Conservation (phyloP, 1,284 basidiomycete species). For the Afroboletus lepidellus region DNA sequence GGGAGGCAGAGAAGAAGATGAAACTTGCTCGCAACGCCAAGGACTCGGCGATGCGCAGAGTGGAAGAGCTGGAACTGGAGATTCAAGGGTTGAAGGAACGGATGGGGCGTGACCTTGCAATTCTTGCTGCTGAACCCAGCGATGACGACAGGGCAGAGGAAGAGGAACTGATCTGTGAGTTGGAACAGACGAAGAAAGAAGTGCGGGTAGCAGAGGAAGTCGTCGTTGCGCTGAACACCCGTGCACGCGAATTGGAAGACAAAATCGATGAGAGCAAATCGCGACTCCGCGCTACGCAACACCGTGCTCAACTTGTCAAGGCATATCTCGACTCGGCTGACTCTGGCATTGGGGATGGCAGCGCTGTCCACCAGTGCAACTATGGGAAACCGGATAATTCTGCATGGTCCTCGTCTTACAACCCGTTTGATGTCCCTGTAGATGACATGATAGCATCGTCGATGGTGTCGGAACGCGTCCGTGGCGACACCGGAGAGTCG, state of each 20-base stretch:
- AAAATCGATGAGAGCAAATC: constrained; percentile 54
- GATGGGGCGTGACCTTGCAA: constrained; percentile 50
- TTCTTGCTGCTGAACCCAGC: constrained; percentile 47
- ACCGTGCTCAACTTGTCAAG: constrained; percentile 48
- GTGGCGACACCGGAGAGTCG: constrained; percentile 8
- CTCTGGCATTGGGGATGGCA: constrained; percentile 6
- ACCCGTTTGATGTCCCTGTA: constrained; percentile 30
- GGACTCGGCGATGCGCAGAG: constrained; percentile 63
- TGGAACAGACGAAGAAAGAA: constrained; percentile 63
- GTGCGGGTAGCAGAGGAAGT: constrained; percentile 73
- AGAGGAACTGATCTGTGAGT: constrained; percentile 48
- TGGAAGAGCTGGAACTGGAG: constrained; percentile 68
- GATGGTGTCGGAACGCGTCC: constrained; percentile 11
- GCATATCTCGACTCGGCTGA: constrained; percentile 32
- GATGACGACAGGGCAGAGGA: constrained; percentile 44
- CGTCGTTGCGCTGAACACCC: constrained; percentile 50
- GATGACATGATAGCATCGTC: constrained; percentile 22
- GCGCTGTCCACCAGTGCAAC: constrained; percentile 6
- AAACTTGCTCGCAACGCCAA: constrained; percentile 66
- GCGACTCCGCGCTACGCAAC: constrained; percentile 47
- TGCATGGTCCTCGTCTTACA: constrained; percentile 31
- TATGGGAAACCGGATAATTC: constrained; percentile 17
- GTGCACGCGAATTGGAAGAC: constrained; percentile 61
- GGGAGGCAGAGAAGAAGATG: constrained; percentile 87
- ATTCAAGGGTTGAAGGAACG: constrained; percentile 59